Evolutionary conservation across 441 rosid species (phyloP).

Genomic region (Corymbia citriodora): DNA sequence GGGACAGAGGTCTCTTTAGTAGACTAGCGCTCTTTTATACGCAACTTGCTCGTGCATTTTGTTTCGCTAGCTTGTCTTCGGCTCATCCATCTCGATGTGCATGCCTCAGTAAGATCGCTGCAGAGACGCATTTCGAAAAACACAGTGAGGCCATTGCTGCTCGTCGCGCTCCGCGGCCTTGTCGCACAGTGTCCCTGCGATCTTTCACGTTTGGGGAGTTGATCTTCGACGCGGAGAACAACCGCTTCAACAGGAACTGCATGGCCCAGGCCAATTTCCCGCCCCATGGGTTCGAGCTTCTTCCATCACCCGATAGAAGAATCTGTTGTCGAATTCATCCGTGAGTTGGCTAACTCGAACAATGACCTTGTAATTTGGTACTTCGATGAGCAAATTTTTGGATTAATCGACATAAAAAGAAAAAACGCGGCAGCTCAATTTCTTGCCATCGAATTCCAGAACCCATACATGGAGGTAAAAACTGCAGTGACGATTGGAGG

Average conservation of each 20-base stretch:
- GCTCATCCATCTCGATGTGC: neutral
- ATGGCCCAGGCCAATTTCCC: conserved; percentile 58
- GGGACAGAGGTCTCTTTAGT: neutral
- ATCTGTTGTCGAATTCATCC: conserved; percentile 52
- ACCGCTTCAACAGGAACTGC: conserved; percentile 49
- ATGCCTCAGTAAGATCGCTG: neutral
- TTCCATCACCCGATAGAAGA: conserved; percentile 52
- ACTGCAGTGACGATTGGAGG: conserved; percentile 26
- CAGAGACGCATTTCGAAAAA: neutral
- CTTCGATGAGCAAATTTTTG: neutral
- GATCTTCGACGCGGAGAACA: conserved; percentile 58
- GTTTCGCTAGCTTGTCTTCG: neutral
- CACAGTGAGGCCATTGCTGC: conserved; percentile 14
- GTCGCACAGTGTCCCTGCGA: conserved; percentile 27
- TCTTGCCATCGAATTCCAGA: conserved; percentile 42
- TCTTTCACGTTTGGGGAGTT: conserved; percentile 57
- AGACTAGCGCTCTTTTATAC: neutral
- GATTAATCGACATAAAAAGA: neutral
- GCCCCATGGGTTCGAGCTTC: conserved; percentile 53
- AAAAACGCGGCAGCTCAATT: conserved; percentile 31
- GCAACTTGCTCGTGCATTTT: neutral
- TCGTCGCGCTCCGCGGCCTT: neutral
- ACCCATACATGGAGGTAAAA: conserved; percentile 39
- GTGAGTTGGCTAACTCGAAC: conserved; percentile 6
- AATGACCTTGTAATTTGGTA: neutral